phyloP scores from a whole-genome alignment of 352 stramenopile genomes.

The Nothophytophthora sp. region DNA sequence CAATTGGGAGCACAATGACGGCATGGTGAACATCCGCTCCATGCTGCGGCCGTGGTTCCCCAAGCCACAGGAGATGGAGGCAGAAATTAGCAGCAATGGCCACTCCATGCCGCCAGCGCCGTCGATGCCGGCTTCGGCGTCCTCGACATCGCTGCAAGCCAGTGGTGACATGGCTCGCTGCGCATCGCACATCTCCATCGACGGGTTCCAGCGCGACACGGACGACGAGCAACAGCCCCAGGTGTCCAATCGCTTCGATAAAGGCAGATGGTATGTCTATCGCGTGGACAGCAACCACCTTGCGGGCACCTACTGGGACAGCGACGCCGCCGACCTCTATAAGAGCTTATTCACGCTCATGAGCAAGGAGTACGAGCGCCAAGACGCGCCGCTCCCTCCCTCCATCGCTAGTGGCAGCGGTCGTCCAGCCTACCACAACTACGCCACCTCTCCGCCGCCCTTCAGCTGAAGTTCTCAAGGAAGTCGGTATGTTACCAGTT shows the following conservation, averaged over 20 bases:
- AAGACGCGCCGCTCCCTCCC: constrained; percentile 1
- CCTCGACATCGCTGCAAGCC: constrained; percentile 33
- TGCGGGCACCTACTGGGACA: constrained; percentile 69
- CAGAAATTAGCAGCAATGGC: constrained; percentile 21
- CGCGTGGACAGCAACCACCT: constrained; percentile 78
- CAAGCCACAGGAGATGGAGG: constrained; percentile 44
- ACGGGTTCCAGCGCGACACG: constrained; percentile 50
- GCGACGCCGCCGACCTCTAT: constrained; percentile 62
- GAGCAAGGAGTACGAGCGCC: constrained; percentile 55
- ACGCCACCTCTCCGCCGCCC: background rate
- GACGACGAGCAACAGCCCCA: constrained; percentile 30
- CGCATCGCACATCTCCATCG: constrained; percentile 77
- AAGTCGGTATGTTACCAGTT: no score
- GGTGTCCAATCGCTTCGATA: constrained; percentile 33
- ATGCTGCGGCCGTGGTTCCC: constrained; percentile 75
- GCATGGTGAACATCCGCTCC: constrained; percentile 70
- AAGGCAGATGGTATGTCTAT: constrained; percentile 81
- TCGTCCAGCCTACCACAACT: constrained; percentile 14
- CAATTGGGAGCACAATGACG: constrained; percentile 77
- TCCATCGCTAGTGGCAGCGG: constrained; percentile 4
- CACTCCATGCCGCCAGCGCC: constrained; percentile 23
- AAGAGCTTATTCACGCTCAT: constrained; percentile 74
- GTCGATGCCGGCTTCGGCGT: constrained; percentile 40
- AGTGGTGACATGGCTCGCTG: constrained; percentile 31
- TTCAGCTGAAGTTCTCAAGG: constrained; percentile 8